These are phyloP conservation scores for Brassica carinata DNA, from an alignment of 345 rosid genomes.

Conservation along the genomic window DNA sequence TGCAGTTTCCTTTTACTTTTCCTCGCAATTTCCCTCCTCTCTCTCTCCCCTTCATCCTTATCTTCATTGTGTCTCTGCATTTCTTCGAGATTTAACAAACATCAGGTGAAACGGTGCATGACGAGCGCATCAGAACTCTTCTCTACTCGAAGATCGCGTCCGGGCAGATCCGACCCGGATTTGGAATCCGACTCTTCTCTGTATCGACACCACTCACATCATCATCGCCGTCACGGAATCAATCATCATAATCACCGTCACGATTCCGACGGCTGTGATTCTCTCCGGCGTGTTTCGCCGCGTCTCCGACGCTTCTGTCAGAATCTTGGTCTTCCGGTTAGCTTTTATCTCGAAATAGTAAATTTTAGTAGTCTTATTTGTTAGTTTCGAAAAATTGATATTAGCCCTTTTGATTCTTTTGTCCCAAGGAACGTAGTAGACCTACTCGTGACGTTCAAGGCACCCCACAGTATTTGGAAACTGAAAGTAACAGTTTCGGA, in stretches of 20 bases:
- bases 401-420: not conserved
- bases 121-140: slow-evolving; percentile 93
- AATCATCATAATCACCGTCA: slow-evolving; percentile 50
- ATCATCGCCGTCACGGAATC: slow-evolving; percentile 53
- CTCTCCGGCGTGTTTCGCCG: slow-evolving; percentile 56
- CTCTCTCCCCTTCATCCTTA: slow-evolving; percentile 1
- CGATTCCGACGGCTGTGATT: slow-evolving; percentile 61
- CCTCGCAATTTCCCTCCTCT: not conserved
- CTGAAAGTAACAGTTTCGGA: slow-evolving; percentile 46
- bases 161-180: slow-evolving; percentile 54
- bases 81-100: slow-evolving; percentile 5
- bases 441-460: slow-evolving; percentile 45
- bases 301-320: slow-evolving; percentile 49
- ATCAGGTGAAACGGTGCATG: slow-evolving; percentile 52
- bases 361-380: not conserved
- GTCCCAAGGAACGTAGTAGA: slow-evolving; percentile 56
- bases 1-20: slow-evolving; percentile 28
- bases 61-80: slow-evolving; percentile 9
- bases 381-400: not conserved
- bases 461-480: slow-evolving; percentile 46
- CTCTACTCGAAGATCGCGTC: slow-evolving; percentile 77
- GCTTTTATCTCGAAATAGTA: not conserved
- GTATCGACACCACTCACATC: slow-evolving; percentile 46
- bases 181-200: slow-evolving; percentile 44
- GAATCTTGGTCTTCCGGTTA: slow-evolving; percentile 49